Base-by-base conservation (phyloP, 257 asterid genomes). In the Cruciata laevipes region DNA sequence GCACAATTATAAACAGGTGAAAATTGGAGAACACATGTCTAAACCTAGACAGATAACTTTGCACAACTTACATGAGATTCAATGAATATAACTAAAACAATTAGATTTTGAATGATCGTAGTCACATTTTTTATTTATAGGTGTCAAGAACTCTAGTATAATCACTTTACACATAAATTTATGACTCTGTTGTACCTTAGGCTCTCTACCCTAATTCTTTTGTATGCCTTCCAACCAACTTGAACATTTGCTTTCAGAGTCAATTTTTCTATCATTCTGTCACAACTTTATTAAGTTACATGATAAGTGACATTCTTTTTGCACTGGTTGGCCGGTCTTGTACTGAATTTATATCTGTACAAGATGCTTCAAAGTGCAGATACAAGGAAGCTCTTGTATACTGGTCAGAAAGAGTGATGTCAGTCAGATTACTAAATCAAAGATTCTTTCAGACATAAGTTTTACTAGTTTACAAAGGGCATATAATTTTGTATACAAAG, bases 1-100 rank as follows among this genome's bases (percentile, higher is more conserved):
- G 32, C 62, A 83, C 35, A 64, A 53, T 58, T 73, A 32, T 14
- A 62, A 52, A 21, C 55, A 31, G 27, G 51, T 53, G 49, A 64
- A 25, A 71, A 71, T 23, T 52, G 47, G 68, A 55, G 42, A 35
- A 27, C 12, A 32, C 14, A 6, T 65, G 3, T 2, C 61, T 9
- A 10, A 62, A 6, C 21, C 49, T 62, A 61, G 51, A 62, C 12
- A 47, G 58, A 27, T 49, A 44, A 27, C 44, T 16, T 25, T 47
- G 35, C 24, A 44, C 42, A 65, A 31, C 24, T 16, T 30, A 20
- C 30, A 49, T 66, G 30, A 66, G 18, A 13, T 31, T 49, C 30
- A 7, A 17, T 5, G 1, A 40, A 30, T 1, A 38, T 40, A 21
- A 13, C 16, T 35, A 13, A 16, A 31, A 33, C 55, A 65, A 65